phyloP scores from a whole-genome alignment of 495 filamentous ascomycete genomes.

The Rhizodiscina lignyota region DNA sequence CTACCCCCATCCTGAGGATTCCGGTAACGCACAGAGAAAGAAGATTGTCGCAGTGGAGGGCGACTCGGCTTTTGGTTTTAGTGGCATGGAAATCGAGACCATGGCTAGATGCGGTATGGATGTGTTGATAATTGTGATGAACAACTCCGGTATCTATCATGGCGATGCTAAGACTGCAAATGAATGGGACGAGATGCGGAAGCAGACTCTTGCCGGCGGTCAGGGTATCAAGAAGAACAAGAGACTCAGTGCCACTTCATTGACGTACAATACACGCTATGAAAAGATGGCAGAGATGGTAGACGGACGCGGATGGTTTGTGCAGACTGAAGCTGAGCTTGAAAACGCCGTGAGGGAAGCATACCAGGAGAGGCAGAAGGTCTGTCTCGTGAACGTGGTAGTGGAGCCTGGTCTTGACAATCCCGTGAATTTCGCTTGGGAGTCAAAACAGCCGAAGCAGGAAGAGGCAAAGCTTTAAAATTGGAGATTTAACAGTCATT shows the following conservation, averaged over 20 bases:
- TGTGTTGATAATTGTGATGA: slow-evolving; percentile 44
- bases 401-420: background rate
- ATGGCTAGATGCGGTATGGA: slow-evolving; percentile 47
- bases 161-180: slow-evolving; percentile 29
- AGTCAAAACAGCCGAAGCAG: no score
- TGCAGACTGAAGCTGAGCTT: background rate
- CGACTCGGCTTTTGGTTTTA: slow-evolving; percentile 47
- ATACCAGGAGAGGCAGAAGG: background rate
- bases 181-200: slow-evolving; percentile 26
- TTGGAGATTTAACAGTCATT: no score
- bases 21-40: slow-evolving; percentile 23
- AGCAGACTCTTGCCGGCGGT: slow-evolving; percentile 15
- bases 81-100: slow-evolving; percentile 46
- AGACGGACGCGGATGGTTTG: background rate
- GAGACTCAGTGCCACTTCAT: background rate
- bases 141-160: slow-evolving; percentile 49
- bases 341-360: background rate
- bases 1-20: slow-evolving; percentile 12
- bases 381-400: background rate
- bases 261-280: background rate
- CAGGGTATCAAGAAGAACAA: background rate
- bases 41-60: slow-evolving; percentile 47
- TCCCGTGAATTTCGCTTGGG: background rate
- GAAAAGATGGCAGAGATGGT: background rate
- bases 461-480: no score